These are phyloP conservation scores for Bruguiera parviflora DNA, from an alignment of 345 rosid genomes.

Conservation along the genomic window DNA sequence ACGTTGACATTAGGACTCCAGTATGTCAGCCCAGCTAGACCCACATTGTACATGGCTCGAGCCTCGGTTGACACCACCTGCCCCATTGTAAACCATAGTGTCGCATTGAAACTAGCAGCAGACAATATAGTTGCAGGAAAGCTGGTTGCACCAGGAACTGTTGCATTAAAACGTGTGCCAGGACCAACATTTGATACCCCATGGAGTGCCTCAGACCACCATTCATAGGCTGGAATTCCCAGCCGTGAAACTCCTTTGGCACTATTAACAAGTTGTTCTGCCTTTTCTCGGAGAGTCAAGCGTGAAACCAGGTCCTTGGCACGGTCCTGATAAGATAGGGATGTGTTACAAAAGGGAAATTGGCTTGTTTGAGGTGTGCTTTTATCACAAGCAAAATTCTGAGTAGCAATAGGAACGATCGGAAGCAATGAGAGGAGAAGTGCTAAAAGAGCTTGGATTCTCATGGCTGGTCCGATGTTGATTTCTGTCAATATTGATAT, in stretches of 20 bases:
- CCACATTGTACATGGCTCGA: constrained; percentile 76
- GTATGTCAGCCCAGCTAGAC: constrained; percentile 60
- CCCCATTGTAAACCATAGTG: constrained; percentile 20
- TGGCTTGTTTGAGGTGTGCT: constrained; percentile 28
- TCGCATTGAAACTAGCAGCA: constrained; percentile 21
- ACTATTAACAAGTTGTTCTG: constrained; percentile 21
- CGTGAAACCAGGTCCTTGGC: constrained; percentile 46
- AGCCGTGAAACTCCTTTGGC: constrained; percentile 18
- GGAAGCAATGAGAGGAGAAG: constrained; percentile 19
- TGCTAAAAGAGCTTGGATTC: constrained; percentile 1
- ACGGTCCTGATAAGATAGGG: constrained; percentile 42
- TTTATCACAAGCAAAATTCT: constrained; percentile 43
- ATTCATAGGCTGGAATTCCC: constrained; percentile 20
- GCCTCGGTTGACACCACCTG: constrained; percentile 72
- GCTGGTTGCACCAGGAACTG: constrained; percentile 21
- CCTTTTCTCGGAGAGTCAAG: constrained; percentile 54
- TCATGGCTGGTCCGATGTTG: constrained; percentile 12
- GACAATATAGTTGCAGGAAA: constrained; percentile 24
- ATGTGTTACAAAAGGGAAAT: constrained; percentile 42
- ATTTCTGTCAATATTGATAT: neutral
- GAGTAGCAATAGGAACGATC: constrained; percentile 16
- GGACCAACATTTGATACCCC: constrained; percentile 18
- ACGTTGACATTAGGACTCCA: constrained; percentile 72
- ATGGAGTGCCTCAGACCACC: constrained; percentile 33
- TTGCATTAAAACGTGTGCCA: constrained; percentile 18